These are phyloP conservation scores for Xylariaceae sp. DNA, from an alignment of 2,329 filamentous ascomycete genomes.

Conservation along the genomic window DNA sequence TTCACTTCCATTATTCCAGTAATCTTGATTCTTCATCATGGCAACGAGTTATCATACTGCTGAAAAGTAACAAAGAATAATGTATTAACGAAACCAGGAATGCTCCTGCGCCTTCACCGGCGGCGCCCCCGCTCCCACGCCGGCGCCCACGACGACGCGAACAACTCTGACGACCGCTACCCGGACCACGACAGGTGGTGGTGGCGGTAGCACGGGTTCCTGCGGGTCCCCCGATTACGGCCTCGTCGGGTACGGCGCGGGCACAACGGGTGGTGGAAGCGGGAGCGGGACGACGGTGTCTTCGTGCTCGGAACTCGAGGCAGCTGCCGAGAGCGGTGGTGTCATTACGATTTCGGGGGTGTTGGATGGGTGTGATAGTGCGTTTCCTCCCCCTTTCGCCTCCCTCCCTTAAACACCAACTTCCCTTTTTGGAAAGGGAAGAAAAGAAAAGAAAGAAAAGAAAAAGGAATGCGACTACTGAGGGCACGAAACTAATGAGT, in stretches of 20 bases:
- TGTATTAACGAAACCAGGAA: conserved; percentile 13
- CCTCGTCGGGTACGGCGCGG: conserved; percentile 34
- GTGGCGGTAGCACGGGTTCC: conserved; percentile 17
- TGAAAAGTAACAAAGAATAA: no score
- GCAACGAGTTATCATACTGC: no score
- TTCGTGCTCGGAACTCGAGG: conserved; percentile 37
- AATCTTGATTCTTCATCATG: no score
- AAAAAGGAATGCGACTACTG: no score
- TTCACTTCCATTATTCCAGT: background rate
- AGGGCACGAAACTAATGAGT: no score
- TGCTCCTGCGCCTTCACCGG: conserved; percentile 30
- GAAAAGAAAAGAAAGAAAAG: no score
- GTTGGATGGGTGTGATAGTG: conserved; percentile 36
- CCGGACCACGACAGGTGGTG: conserved; percentile 12
- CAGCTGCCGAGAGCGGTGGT: conserved; percentile 35
- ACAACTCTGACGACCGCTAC: conserved; percentile 22
- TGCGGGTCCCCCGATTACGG: conserved; percentile 21
- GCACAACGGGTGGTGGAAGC: conserved; percentile 43
- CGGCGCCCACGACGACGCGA: conserved; percentile 10
- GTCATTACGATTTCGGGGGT: conserved; percentile 44
- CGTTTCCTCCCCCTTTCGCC: no score
- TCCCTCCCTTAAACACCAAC: no score
- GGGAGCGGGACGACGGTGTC: conserved; percentile 42
- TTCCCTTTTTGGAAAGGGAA: no score
- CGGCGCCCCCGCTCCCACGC: conserved; percentile 20